These are phyloP conservation scores for Cyberlindnera euphorbiae DNA, from an alignment of 805 yeast species.

Conservation along the genomic window DNA sequence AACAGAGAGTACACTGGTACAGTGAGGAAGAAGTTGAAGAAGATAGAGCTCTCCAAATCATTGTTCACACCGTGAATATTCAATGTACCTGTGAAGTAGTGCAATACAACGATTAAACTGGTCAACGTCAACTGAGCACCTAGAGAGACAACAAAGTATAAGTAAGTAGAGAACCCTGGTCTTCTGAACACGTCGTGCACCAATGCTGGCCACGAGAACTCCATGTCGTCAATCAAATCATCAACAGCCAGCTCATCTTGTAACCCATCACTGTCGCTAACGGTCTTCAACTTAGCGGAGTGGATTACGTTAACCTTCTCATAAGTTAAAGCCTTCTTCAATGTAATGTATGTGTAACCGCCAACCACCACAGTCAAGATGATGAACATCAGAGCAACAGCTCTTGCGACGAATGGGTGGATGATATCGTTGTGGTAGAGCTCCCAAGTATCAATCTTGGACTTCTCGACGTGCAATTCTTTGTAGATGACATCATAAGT, in stretches of 20 bases:
- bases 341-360: slow-evolving; percentile 15
- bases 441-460: slow-evolving; percentile 14
- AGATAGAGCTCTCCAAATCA: slow-evolving; percentile 8
- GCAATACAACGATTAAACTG: slow-evolving; percentile 4
- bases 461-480: slow-evolving; percentile 19
- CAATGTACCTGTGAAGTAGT: slow-evolving; percentile 10
- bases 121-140: slow-evolving; percentile 19
- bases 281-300: slow-evolving; percentile 7
- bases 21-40: slow-evolving; percentile 12
- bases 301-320: slow-evolving; percentile 18
- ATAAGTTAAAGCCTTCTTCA: slow-evolving; percentile 10
- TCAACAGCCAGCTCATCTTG: slow-evolving; percentile 8
- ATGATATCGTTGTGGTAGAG: slow-evolving; percentile 25
- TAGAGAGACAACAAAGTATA: slow-evolving; percentile 17
- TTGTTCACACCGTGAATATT: slow-evolving; percentile 13
- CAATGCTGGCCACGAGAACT: slow-evolving; percentile 26
- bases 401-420: slow-evolving; percentile 19
- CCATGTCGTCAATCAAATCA: slow-evolving; percentile 17
- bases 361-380: slow-evolving; percentile 16
- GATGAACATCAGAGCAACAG: slow-evolving; percentile 18
- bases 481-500: slow-evolving; percentile 26
- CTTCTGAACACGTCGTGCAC: slow-evolving; percentile 24
- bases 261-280: slow-evolving; percentile 2
- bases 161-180: slow-evolving; percentile 8
- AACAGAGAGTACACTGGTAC: slow-evolving; percentile 15